Evolutionary conservation across 208 protist species (phyloP).

Genomic region (Wallacemonas sp.): DNA sequence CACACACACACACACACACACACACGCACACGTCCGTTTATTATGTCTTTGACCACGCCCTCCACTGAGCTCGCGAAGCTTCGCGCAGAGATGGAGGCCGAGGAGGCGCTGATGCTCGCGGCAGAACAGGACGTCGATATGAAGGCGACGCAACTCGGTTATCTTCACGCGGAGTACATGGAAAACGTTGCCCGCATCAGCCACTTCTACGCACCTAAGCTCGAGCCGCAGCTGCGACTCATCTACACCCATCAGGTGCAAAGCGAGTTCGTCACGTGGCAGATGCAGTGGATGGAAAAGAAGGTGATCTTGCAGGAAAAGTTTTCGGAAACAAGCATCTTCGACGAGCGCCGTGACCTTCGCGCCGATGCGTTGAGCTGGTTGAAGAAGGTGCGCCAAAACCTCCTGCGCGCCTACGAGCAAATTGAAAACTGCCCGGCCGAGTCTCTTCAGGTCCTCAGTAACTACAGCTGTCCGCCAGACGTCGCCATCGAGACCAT

Average conservation of each 20-base stretch:
- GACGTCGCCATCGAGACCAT: conserved; percentile 66
- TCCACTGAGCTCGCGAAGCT: conserved; percentile 28
- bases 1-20: conserved; percentile 12
- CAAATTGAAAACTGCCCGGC: conserved; percentile 42
- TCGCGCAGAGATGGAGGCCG: conserved; percentile 32
- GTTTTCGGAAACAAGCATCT: conserved; percentile 30
- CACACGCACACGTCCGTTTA: no score
- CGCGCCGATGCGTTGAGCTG: conserved; percentile 39
- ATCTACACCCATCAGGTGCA: conserved; percentile 41
- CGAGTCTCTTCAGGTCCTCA: conserved; percentile 49
- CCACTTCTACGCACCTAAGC: conserved; percentile 59
- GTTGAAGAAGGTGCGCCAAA: conserved; percentile 30
- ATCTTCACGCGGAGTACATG: conserved; percentile 72
- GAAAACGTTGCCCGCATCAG: conserved; percentile 50
- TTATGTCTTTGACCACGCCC: conserved; percentile 19
- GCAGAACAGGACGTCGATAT: conserved; percentile 66
- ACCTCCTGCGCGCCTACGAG: conserved; percentile 51
- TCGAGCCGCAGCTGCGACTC: conserved; percentile 43
- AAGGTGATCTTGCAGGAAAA: conserved; percentile 60
- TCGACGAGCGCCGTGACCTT: conserved; percentile 44
- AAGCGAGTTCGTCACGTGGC: conserved; percentile 31
- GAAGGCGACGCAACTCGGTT: conserved; percentile 56
- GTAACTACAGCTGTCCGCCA: conserved; percentile 66
- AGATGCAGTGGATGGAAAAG: conserved; percentile 71
- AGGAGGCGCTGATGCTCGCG: conserved; percentile 39